These are phyloP conservation scores for Fusarium acutatum DNA, from an alignment of 2,329 filamentous ascomycete species.

Conservation along the genomic window DNA sequence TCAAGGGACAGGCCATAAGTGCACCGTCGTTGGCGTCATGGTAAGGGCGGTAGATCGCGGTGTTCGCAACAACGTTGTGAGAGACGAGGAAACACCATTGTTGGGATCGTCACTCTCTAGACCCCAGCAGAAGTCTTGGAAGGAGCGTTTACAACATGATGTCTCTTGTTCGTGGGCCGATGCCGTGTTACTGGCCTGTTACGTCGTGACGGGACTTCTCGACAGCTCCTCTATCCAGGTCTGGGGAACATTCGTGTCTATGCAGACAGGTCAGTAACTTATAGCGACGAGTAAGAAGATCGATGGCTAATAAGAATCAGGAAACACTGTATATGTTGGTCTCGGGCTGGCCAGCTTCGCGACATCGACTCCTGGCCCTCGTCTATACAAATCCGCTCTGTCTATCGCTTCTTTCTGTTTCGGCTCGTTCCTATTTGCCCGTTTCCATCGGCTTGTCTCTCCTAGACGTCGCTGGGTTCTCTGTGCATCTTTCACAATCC, in stretches of 20 bases:
- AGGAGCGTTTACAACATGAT: slow-evolving; percentile 15
- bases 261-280: slow-evolving; percentile 75
- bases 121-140: not conserved
- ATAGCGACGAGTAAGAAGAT: not conserved
- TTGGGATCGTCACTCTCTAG: not conserved
- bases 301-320: slow-evolving; percentile 43
- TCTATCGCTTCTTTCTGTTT: slow-evolving; percentile 76
- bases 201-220: slow-evolving; percentile 78
- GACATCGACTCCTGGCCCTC: slow-evolving; percentile 54
- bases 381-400: slow-evolving; percentile 62
- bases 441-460: slow-evolving; percentile 68
- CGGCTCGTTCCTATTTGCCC: slow-evolving; percentile 75
- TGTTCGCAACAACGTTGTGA: not conserved
- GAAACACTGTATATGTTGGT: slow-evolving; percentile 82
- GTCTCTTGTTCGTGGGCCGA: slow-evolving; percentile 67
- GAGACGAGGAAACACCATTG: slow-evolving; percentile 34
- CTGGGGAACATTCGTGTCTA: slow-evolving; percentile 83
- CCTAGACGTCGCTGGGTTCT: slow-evolving; percentile 73
- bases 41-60: not conserved
- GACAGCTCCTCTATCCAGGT: slow-evolving; percentile 80
- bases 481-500: slow-evolving; percentile 63
- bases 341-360: slow-evolving; percentile 59
- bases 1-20: too few relatives aligned
- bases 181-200: slow-evolving; percentile 73
- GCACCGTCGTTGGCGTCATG: not conserved